A percentile compares a stretch with the other conserved stretches of the same genome.
These are phyloP conservation scores for Knoxia roxburghii DNA, from an alignment of 257 asterid genomes.

Conservation along the genomic window DNA sequence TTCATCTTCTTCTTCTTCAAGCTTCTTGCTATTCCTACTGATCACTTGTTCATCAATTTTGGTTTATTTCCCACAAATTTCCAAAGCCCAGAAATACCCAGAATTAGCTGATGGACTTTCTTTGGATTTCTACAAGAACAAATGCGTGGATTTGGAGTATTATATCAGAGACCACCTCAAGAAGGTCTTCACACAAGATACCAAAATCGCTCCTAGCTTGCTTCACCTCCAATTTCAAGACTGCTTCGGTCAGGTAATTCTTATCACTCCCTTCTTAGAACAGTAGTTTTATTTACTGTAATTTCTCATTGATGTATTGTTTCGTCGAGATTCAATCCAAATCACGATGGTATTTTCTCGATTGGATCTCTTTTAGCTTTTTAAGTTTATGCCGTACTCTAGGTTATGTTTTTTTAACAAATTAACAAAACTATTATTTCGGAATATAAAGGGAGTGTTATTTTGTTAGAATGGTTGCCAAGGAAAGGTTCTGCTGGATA, in stretches of 20 bases:
- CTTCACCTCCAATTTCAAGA: conserved; percentile 10
- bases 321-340: too few relatives aligned
- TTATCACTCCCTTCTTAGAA: too few relatives aligned
- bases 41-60: conserved; percentile 5
- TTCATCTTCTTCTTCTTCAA: background rate
- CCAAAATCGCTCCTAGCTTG: conserved; percentile 2
- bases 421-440: too few relatives aligned
- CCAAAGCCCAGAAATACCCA: conserved; percentile 22
- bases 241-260: conserved; percentile 7
- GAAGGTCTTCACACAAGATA: background rate
- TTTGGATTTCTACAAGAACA: background rate
- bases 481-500: background rate
- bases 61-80: conserved; percentile 6
- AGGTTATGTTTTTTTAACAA: too few relatives aligned
- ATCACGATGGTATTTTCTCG: too few relatives aligned
- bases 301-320: too few relatives aligned
- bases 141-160: background rate
- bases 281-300: too few relatives aligned
- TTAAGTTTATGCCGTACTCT: too few relatives aligned
- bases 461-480: background rate
- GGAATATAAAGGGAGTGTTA: too few relatives aligned
- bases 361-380: too few relatives aligned
- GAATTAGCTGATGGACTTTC: conserved; percentile 23
- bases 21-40: background rate
- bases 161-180: conserved; percentile 2